A percentile compares a stretch with the other conserved stretches of the same genome.
Evolutionary conservation across 257 asterid genomes (phyloP).

Genomic region (Fraxinus cuspidata): DNA sequence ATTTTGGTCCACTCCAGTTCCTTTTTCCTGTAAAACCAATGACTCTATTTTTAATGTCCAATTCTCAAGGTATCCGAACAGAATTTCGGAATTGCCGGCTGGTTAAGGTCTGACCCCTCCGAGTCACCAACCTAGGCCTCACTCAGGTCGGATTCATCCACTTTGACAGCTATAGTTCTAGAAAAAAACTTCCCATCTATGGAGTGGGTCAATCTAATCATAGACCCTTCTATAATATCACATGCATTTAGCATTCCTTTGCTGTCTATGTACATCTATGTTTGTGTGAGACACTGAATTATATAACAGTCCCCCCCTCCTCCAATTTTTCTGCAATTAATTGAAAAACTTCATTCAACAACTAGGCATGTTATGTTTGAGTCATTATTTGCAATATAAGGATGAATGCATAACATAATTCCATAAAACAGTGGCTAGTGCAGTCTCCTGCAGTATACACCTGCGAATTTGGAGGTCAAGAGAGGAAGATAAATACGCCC

Average conservation of each 20-base stretch:
- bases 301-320: no score
- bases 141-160: no score
- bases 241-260: not conserved
- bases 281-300: not conserved
- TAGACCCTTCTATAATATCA: not conserved
- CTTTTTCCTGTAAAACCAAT: no score
- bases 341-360: conserved; percentile 12
- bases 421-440: not conserved
- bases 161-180: not conserved
- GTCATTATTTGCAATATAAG: conserved; percentile 7
- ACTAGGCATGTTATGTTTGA: not conserved
- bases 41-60: no score
- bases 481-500: not conserved
- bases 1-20: no score
- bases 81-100: not conserved
- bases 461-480: not conserved
- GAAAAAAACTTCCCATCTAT: no score
- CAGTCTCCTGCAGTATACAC: conserved; percentile 9
- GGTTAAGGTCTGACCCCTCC: not conserved
- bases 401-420: not conserved
- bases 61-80: no score
- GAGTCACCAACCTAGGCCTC: not conserved
- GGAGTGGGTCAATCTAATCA: no score
- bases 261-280: no score
- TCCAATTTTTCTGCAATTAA: not conserved